A percentile compares a stretch with the other conserved stretches of the same genome.
Conservation (phyloP, 331 rosid genomes). For the Prunus yedoensis region DNA sequence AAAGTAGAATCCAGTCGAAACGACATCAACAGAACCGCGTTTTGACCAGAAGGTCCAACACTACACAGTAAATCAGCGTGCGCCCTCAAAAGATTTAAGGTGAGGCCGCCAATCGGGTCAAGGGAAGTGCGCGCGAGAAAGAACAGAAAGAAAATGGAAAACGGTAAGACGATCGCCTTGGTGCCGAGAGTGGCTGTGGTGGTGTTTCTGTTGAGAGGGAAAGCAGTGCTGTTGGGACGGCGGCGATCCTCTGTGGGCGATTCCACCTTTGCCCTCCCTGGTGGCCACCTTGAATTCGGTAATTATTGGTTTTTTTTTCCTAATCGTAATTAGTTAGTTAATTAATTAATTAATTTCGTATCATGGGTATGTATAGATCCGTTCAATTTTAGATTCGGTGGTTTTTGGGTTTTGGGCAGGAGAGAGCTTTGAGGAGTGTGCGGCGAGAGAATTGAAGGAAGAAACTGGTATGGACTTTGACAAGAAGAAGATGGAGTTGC, state of each 20-base stretch:
- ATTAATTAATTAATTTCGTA: too few relatives aligned
- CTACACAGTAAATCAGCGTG: not conserved
- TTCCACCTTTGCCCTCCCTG: constrained; percentile 71
- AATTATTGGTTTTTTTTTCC: not conserved
- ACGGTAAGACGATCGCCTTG: not conserved
- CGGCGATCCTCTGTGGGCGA: constrained; percentile 66
- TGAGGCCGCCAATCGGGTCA: not conserved
- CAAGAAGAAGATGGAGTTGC: constrained; percentile 36
- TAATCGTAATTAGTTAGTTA: too few relatives aligned
- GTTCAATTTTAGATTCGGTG: not conserved
- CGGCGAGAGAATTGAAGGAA: constrained; percentile 67
- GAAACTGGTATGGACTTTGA: constrained; percentile 61
- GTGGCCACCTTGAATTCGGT: constrained; percentile 94
- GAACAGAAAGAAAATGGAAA: constrained; percentile 28
- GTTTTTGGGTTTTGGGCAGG: constrained; percentile 31
- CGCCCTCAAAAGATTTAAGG: not conserved
- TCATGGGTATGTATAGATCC: too few relatives aligned
- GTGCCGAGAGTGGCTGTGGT: constrained; percentile 64
- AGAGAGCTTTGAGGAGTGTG: constrained; percentile 80
- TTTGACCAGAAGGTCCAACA: not conserved
- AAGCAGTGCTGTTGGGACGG: constrained; percentile 54
- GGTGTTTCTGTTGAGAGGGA: constrained; percentile 59
- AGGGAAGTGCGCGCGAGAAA: not conserved
- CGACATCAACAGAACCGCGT: not conserved
- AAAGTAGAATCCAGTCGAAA: not conserved